These are phyloP conservation scores for Prunella vulgaris DNA, from an alignment of 257 asterid species.

Conservation along the genomic window DNA sequence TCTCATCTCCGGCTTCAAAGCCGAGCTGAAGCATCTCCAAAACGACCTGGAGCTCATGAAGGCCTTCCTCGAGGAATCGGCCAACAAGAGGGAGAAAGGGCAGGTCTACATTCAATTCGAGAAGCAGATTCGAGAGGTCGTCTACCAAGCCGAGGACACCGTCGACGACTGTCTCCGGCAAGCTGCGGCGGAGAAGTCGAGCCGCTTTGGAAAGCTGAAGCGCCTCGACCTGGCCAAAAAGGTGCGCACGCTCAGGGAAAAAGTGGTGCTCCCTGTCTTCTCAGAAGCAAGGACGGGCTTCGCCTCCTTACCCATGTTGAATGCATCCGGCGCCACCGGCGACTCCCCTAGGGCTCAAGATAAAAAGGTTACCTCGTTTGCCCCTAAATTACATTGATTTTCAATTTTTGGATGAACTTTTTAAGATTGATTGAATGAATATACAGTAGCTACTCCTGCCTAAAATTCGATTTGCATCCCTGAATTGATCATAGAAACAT, in stretches of 20 bases:
- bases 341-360: background rate
- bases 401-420: too few species aligned
- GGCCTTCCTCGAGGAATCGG: constrained; percentile 14
- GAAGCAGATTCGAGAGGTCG: constrained; percentile 21
- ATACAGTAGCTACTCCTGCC: too few species aligned
- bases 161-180: constrained; percentile 21
- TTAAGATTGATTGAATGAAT: too few species aligned
- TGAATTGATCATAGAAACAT: too few species aligned
- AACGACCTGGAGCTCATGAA: constrained; percentile 22
- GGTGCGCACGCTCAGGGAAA: constrained; percentile 19
- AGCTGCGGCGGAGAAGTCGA: constrained; percentile 16
- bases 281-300: constrained; percentile 10
- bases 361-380: background rate
- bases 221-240: constrained; percentile 13
- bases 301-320: constrained; percentile 8
- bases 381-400: too few species aligned
- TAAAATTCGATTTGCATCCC: too few species aligned
- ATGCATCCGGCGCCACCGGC: background rate
- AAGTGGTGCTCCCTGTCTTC: constrained; percentile 6
- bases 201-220: background rate
- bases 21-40: constrained; percentile 15
- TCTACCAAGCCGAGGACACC: constrained; percentile 25
- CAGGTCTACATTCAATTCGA: constrained; percentile 8
- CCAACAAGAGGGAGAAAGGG: constrained; percentile 12
- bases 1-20: constrained; percentile 7